phyloP scores from a whole-genome alignment of 768 basidiomycete genomes.

The Lactifluus hygrophoroides region DNA sequence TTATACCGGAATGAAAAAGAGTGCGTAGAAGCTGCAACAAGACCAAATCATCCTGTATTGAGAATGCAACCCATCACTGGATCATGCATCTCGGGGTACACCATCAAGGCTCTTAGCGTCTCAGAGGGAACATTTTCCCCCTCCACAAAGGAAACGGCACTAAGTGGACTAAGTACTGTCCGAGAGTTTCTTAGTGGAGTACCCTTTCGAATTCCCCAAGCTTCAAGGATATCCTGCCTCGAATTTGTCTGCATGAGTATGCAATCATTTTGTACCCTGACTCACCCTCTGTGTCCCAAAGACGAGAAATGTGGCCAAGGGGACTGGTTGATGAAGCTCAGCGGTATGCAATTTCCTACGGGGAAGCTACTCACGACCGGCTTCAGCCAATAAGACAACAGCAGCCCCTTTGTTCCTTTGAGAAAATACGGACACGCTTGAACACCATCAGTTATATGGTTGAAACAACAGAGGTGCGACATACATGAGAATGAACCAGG shows the following conservation, averaged over 20 bases:
- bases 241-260: neutral
- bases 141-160: neutral
- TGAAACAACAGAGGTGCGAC: neutral
- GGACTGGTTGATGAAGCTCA: conserved; percentile 31
- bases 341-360: neutral
- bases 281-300: conserved; percentile 44
- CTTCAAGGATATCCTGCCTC: conserved; percentile 32
- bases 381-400: conserved; percentile 42
- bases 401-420: neutral
- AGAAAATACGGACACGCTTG: neutral
- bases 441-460: neutral
- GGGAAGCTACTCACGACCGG: conserved; percentile 33
- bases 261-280: neutral
- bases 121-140: neutral
- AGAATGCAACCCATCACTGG: neutral
- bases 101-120: neutral
- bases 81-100: neutral
- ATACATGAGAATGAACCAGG: conserved; percentile 8
- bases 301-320: conserved; percentile 38
- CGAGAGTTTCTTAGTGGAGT: neutral
- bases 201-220: conserved; percentile 19
- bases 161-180: neutral
- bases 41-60: neutral
- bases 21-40: neutral
- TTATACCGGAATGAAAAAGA: neutral